A percentile compares a stretch with the other conserved stretches of the same genome.
phyloP scores from a whole-genome alignment of 108 stramenopile genomes.

The Discostella pseudostelligera region DNA sequence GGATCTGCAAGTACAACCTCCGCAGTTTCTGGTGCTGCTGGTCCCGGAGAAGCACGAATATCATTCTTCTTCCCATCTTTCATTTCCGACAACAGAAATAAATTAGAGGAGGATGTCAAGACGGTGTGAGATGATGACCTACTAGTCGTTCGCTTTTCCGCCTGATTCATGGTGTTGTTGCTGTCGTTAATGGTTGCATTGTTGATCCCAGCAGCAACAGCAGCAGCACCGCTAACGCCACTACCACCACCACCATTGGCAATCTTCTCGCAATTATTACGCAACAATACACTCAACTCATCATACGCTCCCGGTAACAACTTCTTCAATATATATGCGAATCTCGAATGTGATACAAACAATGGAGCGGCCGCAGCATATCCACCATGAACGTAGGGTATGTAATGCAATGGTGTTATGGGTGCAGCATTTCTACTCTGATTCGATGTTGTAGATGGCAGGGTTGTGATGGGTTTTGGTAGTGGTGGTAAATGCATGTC shows the following conservation, averaged over 20 bases:
- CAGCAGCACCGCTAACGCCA: too few species aligned
- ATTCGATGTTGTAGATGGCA: neutral
- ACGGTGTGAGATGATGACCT: too few species aligned
- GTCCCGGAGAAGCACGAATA: neutral
- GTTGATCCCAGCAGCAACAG: too few species aligned
- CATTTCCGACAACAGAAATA: too few species aligned
- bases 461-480: neutral
- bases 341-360: slow-evolving; percentile 34
- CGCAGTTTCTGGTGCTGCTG: slow-evolving; percentile 3
- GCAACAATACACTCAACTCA: slow-evolving; percentile 26
- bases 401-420: slow-evolving; percentile 38
- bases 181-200: neutral
- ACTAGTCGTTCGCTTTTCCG: neutral
- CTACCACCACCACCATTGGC: neutral
- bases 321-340: slow-evolving; percentile 30
- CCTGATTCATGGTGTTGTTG: neutral
- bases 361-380: slow-evolving; percentile 53
- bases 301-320: slow-evolving; percentile 41
- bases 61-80: too few species aligned
- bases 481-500: neutral
- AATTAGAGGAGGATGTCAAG: too few species aligned
- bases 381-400: slow-evolving; percentile 59
- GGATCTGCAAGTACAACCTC: slow-evolving; percentile 16
- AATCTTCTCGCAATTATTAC: neutral
- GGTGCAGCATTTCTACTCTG: neutral